Evolutionary conservation across 768 basidiomycete genomes (phyloP).

Genomic region (Phaeotremella fagi): DNA sequence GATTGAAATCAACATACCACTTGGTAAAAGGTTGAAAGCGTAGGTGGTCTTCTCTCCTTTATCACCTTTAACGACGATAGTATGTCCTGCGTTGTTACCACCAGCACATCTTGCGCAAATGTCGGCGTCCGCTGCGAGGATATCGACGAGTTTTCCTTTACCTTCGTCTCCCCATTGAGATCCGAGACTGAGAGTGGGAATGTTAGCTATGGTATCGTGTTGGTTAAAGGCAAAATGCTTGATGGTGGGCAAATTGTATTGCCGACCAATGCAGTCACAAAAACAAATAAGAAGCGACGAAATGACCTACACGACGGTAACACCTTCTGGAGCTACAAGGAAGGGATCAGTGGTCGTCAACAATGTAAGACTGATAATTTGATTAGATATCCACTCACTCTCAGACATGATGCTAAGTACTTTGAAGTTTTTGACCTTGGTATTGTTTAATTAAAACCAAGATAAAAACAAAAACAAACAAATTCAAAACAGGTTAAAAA

Average conservation of each 20-base stretch:
- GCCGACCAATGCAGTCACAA: no score
- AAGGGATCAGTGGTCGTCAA: neutral
- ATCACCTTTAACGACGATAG: constrained; percentile 78
- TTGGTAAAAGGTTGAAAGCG: constrained; percentile 92
- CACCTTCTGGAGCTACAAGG: constrained; percentile 39
- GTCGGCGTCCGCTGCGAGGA: constrained; percentile 82
- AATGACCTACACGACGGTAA: constrained; percentile 46
- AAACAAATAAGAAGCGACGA: no score
- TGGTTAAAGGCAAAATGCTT: no score
- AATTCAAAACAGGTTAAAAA: no score
- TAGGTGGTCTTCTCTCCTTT: constrained; percentile 66
- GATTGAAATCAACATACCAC: constrained; percentile 57
- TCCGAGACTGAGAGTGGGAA: constrained; percentile 44
- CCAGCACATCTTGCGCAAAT: constrained; percentile 95
- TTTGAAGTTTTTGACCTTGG: no score
- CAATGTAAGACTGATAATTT: neutral
- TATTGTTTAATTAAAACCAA: no score
- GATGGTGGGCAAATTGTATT: no score
- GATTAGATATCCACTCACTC: no score
- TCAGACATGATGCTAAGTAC: no score
- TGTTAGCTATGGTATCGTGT: no score
- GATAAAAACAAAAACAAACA: no score
- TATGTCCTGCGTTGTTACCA: constrained; percentile 98
- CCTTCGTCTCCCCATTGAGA: constrained; percentile 52
- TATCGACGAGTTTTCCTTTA: constrained; percentile 82